These are phyloP conservation scores for Globisporangium solare DNA, from an alignment of 352 stramenopile species.

Conservation along the genomic window DNA sequence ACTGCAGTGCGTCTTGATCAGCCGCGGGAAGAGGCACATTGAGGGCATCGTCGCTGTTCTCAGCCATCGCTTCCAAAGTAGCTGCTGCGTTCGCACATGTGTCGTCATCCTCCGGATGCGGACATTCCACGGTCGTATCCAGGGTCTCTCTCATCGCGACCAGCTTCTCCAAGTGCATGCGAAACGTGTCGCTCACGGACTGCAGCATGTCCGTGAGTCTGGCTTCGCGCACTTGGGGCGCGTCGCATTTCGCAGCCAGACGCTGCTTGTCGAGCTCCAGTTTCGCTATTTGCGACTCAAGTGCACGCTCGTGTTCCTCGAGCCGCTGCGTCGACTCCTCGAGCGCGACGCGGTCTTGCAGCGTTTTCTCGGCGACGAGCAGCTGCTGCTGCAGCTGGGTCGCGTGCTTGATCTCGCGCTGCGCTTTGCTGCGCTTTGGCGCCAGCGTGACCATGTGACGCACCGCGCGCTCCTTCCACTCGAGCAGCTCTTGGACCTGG, in stretches of 20 bases:
- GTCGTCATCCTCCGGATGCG: no score
- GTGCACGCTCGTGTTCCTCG: conserved; percentile 23
- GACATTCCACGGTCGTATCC: conserved; percentile 14
- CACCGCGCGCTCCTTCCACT: conserved; percentile 65
- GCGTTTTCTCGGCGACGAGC: conserved; percentile 41
- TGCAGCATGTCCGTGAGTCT: conserved; percentile 29
- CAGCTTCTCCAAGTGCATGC: conserved; percentile 49
- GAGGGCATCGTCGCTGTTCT: no score
- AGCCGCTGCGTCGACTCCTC: conserved; percentile 36
- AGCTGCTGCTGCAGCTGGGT: conserved; percentile 54
- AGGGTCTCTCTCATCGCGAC: conserved; percentile 50
- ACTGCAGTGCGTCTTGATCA: background rate
- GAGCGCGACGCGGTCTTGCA: conserved; percentile 47
- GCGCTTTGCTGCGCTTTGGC: conserved; percentile 39
- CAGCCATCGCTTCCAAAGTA: no score
- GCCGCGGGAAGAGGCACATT: background rate
- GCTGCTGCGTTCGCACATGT: no score
- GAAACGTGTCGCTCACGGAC: conserved; percentile 43
- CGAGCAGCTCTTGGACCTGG: conserved; percentile 48
- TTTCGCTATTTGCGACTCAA: conserved; percentile 22
- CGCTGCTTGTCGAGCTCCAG: conserved; percentile 26
- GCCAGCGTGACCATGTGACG: conserved; percentile 56
- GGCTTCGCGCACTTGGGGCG: conserved; percentile 10
- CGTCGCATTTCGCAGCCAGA: conserved; percentile 17
- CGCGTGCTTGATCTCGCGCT: conserved; percentile 42